Evolutionary conservation across 768 basidiomycete genomes (phyloP).

Genomic region (Amanita rubescens): DNA sequence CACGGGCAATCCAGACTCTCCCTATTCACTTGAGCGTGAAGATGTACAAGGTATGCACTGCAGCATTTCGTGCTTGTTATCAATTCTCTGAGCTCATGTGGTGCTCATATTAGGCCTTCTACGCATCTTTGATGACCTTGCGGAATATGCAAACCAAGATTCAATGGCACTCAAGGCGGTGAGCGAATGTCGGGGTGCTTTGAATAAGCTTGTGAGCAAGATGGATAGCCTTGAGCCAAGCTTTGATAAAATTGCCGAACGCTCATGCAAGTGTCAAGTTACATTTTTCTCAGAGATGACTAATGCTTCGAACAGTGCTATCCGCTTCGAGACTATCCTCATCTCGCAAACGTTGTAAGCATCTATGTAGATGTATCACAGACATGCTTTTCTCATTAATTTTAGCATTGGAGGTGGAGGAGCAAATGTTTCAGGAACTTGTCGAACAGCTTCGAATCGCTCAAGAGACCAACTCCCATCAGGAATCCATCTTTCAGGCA

Average conservation of each 20-base stretch:
- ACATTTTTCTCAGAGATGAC: constrained; percentile 1
- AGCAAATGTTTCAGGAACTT: constrained; percentile 66
- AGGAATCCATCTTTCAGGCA: constrained; percentile 52
- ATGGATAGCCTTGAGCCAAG: constrained; percentile 77
- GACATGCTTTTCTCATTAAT: constrained; percentile 8
- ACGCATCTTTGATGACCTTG: constrained; percentile 56
- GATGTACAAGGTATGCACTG: constrained; percentile 64
- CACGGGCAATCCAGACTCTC: constrained; percentile 49
- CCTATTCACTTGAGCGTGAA: constrained; percentile 59
- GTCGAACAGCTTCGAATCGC: constrained; percentile 56
- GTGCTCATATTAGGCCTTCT: constrained; percentile 42
- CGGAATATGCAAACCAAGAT: constrained; percentile 43
- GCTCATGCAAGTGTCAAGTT: constrained; percentile 52
- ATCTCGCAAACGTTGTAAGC: constrained; percentile 66
- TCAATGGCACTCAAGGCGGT: constrained; percentile 46
- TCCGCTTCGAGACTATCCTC: constrained; percentile 65
- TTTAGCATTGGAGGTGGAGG: constrained; percentile 66
- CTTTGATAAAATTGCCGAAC: constrained; percentile 83
- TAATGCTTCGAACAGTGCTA: constrained; percentile 42
- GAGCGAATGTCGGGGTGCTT: constrained; percentile 46
- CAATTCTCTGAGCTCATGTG: constrained; percentile 11
- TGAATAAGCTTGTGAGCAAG: constrained; percentile 65
- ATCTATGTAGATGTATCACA: constrained; percentile 12
- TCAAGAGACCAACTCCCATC: constrained; percentile 47
- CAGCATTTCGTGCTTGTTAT: constrained; percentile 2